These are phyloP conservation scores for Cercospora canescens DNA, from an alignment of 2,329 filamentous ascomycete species.

Conservation along the genomic window DNA sequence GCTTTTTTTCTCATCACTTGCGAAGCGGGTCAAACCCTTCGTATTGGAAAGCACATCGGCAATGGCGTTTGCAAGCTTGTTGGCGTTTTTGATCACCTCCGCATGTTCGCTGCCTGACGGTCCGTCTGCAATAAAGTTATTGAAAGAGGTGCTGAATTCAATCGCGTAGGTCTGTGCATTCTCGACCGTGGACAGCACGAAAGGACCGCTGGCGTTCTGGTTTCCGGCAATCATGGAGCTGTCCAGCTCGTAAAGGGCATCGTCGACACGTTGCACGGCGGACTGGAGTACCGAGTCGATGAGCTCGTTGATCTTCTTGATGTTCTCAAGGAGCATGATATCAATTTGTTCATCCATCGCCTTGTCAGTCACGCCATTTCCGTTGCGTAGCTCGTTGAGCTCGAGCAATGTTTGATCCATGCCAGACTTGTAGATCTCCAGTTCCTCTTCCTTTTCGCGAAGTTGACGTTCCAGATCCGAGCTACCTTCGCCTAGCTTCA, in stretches of 20 bases:
- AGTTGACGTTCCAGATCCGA: conserved; percentile 83
- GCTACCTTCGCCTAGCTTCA: conserved; percentile 75
- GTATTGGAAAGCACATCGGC: conserved; percentile 95
- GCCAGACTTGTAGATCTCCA: conserved; percentile 96
- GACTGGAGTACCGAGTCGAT: conserved; percentile 95
- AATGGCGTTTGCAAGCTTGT: conserved; percentile 84
- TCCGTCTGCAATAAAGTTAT: conserved; percentile 96
- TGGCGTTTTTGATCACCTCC: conserved; percentile 90
- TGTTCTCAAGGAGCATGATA: conserved; percentile 78
- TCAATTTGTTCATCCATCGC: conserved; percentile 90
- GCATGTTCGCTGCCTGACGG: conserved; percentile 79
- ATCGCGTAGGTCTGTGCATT: conserved; percentile 93
- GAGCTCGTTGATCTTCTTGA: conserved; percentile 94
- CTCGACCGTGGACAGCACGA: conserved; percentile 94
- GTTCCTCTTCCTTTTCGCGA: conserved; percentile 93
- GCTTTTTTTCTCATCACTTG: conserved; percentile 91
- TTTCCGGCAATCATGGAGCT: conserved; percentile 98
- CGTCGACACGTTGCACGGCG: conserved; percentile 90
- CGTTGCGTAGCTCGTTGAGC: conserved; percentile 77
- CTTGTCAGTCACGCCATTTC: conserved; percentile 65
- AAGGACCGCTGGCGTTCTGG: conserved; percentile 92
- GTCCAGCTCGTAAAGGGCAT: conserved; percentile 94
- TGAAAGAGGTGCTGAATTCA: conserved; percentile 97
- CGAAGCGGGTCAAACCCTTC: conserved; percentile 89
- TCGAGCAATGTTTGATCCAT: conserved; percentile 96